Base-by-base conservation (phyloP, 345 rosid genomes). In the Luvunga scandens region DNA sequence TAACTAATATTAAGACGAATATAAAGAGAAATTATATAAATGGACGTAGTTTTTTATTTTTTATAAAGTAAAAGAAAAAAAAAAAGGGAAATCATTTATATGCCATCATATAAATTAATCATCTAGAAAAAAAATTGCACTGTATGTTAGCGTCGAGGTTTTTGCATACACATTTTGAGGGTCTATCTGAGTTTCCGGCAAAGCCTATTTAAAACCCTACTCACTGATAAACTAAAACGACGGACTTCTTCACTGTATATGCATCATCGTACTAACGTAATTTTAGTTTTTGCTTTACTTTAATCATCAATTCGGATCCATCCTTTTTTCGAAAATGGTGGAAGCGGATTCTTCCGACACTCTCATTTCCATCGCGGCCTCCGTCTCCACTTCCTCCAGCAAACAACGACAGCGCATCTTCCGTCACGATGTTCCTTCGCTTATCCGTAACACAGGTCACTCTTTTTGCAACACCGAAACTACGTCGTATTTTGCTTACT, bases 311-410 rank as follows among this genome's bases (percentile, higher is more conserved):
- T 62, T 57, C 78, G 82, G 88, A 82, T 81, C 83, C 56, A 56
- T 79, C 80, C 64, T 56, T 66, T 55, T 73, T 55, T 73, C 71
- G 59, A 33, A 75, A 78, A 93, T 93, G 96, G 89, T 83, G 79
- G 88, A 86, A 94, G 89, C 84, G 80, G 88, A 87, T 79, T 86
- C 90, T 18, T 10, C 85, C 67, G 91, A 90, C 77, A 78, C 86
- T 76, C 88, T 93, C 50, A 69, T 81, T 78, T 79, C 97, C 77
- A 78, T 95, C 50, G 79, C 91, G 45, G 86, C 74, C 18, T 83
- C 88, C 0, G 92, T 93, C 83, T 83, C 94, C 69, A 86, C 97
- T 56, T 62, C 87, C 67, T 92, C 99, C 65, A 85, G 96, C 79
- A 87, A 88, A 71, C 71, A 36, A 30, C 91, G 99, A 69, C 22